phyloP scores from a whole-genome alignment of 257 asterid genomes.

The Vinca minor region DNA sequence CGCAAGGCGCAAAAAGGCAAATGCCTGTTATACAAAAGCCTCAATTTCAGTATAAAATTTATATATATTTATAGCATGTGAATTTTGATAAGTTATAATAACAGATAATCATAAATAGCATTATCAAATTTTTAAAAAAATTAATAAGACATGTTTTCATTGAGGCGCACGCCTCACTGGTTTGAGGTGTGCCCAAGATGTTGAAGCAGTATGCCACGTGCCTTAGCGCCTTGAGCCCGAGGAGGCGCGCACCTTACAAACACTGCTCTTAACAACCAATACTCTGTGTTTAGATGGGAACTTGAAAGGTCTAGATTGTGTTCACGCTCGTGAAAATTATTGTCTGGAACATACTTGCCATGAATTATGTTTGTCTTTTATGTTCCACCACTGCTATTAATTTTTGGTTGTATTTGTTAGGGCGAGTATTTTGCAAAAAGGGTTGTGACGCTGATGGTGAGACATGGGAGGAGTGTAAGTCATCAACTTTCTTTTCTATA shows the following conservation, averaged over 20 bases:
- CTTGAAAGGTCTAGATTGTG: background rate
- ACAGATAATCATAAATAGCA: no score
- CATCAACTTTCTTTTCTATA: background rate
- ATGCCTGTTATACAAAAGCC: no score
- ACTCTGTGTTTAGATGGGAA: background rate
- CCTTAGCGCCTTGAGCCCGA: no score
- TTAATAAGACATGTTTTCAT: background rate
- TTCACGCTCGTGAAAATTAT: background rate
- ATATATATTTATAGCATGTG: no score
- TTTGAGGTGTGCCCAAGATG: no score
- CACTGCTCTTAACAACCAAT: background rate
- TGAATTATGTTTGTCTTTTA: background rate
- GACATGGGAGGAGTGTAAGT: constrained; percentile 76
- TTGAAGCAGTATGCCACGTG: background rate
- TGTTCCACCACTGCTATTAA: no score
- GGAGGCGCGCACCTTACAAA: no score
- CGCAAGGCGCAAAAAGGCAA: no score
- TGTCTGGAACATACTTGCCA: background rate
- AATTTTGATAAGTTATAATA: no score
- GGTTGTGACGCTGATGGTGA: constrained; percentile 87
- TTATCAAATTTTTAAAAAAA: no score
- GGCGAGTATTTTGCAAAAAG: constrained; percentile 92
- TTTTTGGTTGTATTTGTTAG: constrained; percentile 31
- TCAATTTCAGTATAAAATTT: no score
- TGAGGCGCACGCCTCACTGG: no score